Conservation (phyloP, 108 stramenopile species). For the Pseudonitzschia delicatissima region DNA sequence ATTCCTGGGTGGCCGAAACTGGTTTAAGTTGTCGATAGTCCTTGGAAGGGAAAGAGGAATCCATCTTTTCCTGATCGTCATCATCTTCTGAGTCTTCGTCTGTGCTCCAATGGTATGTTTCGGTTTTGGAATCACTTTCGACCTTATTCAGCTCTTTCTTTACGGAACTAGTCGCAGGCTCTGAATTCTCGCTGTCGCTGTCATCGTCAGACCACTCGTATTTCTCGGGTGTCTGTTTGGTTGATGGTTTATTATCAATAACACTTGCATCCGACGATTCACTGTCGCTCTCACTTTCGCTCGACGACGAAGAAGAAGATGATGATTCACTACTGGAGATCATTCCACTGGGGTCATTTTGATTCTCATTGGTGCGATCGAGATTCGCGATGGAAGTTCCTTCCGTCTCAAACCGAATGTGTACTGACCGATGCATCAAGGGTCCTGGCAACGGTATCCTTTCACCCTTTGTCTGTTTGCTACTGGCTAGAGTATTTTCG, state of each 20-base stretch:
- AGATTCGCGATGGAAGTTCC: background rate
- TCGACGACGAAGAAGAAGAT: background rate
- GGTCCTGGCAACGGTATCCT: background rate
- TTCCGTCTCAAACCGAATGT: slow-evolving; percentile 47
- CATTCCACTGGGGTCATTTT: slow-evolving; percentile 5
- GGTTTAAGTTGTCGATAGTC: background rate
- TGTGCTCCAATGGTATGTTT: slow-evolving; percentile 31
- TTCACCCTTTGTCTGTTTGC: background rate
- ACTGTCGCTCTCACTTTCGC: slow-evolving; percentile 17
- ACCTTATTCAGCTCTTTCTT: background rate
- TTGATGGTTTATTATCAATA: background rate
- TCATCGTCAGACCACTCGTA: slow-evolving; percentile 33
- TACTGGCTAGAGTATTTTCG: background rate
- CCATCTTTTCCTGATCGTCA: background rate
- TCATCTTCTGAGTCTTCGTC: slow-evolving; percentile 29
- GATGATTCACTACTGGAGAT: slow-evolving; percentile 7
- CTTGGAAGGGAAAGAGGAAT: background rate
- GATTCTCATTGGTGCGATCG: slow-evolving; percentile 7
- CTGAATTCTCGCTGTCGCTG: slow-evolving; percentile 4
- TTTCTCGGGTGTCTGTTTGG: no score
- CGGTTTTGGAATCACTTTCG: slow-evolving; percentile 10
- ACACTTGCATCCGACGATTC: background rate
- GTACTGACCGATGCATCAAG: slow-evolving; percentile 53
- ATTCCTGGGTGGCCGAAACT: slow-evolving; percentile 36
- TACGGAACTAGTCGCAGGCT: background rate